Evolutionary conservation across 2,329 filamentous ascomycete species (phyloP), one percentile per base, ranked within the genome.

Genomic region (Ophiostoma australiae): DNA sequence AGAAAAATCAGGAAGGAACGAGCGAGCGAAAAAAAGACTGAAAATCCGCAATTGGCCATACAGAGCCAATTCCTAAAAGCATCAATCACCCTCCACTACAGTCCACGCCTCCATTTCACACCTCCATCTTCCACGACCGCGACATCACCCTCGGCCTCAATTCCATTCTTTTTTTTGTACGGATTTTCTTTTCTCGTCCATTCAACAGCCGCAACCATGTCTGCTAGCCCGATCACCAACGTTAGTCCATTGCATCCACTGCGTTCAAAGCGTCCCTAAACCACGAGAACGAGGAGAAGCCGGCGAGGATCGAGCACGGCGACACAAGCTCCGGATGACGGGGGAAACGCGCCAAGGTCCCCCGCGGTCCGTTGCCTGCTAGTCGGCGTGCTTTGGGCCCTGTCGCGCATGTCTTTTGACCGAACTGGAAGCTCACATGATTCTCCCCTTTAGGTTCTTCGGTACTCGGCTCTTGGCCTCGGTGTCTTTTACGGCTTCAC

Each of bases 401-500:
- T 31, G 39, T 39, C 23, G 13, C 5, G 8, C n/a, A 41, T 33
- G 20, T 17, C 44, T 27, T 69, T 39, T 39, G 20, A 1, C 63
- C 10, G 27, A 33, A 27, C 23, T 58, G 66, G 66, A 67, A 67
- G 66, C 66, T 67, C 5, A 67, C 66, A 17, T 27, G 20, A n/a
- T 17, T 23, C 4, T 23, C 37, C 23, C 67, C 23, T 23, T 55
- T 82, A 99, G 95, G 94, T 99, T 82, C 88, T 98, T 82, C 94
- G 95, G 84, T 99, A 94, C 87, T 94, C 93, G 79, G 94, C 94
- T 80, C 91, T 99, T 76, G 91, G 90, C 79, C 86, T 93, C 78
- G 95, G 95, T 80, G 84, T 98, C 80, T 90, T 97, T 84, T 99
- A 99, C 85, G 95, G 95, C 81, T 89, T 97, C 85, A 92, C 90